Evolutionary conservation across 208 protist genomes (phyloP).

Genomic region (Wallacemonas rigidus): DNA sequence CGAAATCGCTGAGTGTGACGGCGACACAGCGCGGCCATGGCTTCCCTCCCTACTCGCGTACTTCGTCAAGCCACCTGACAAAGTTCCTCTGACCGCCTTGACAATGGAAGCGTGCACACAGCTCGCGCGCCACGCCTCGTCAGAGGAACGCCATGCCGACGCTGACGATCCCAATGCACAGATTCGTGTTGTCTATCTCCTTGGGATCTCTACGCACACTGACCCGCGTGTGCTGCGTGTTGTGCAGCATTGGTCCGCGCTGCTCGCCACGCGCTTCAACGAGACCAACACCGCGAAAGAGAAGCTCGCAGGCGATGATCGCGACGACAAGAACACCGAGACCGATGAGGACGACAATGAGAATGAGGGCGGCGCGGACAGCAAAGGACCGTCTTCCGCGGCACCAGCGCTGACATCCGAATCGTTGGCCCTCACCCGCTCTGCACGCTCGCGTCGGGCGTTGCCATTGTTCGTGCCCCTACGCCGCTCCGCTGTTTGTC

Average conservation of each 20-base stretch:
- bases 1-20: too few relatives aligned
- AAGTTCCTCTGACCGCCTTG: conserved; percentile 12
- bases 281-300: neutral
- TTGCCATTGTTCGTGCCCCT: neutral
- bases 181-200: neutral
- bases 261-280: neutral
- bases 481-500: conserved; percentile 1
- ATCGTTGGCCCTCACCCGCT: neutral
- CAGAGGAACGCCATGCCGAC: neutral
- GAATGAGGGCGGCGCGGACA: neutral
- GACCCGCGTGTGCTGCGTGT: neutral
- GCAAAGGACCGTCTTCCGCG: neutral
- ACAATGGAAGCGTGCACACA: neutral
- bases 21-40: neutral
- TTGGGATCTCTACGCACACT: neutral
- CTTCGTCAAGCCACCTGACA: neutral
- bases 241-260: neutral
- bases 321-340: neutral
- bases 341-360: neutral
- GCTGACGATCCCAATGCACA: neutral
- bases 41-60: neutral
- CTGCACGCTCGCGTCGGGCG: neutral
- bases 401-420: neutral
- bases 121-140: neutral
- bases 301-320: neutral